Conservation (phyloP, 495 filamentous ascomycete genomes). For the Chaetomidium leptoderma region DNA sequence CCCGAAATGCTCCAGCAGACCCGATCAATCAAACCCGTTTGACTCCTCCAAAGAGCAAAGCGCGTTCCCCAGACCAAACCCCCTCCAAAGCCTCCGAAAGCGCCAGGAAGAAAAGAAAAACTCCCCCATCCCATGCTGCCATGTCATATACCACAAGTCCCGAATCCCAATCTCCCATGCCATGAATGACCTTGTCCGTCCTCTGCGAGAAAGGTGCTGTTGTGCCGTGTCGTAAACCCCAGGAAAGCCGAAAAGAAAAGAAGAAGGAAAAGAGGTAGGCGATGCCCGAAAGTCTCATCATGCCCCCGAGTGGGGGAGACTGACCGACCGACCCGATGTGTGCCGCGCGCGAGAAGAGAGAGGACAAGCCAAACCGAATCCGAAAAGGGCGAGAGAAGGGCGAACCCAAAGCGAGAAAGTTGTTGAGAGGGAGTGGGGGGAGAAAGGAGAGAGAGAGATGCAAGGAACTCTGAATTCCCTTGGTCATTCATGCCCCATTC, state of each 20-base stretch:
- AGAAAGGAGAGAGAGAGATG: no score
- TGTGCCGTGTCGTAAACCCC: neutral
- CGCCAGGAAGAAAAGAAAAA: neutral
- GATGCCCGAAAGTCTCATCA: no score
- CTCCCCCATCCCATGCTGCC: neutral
- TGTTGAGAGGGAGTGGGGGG: no score
- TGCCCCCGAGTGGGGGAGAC: no score
- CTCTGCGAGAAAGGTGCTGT: neutral
- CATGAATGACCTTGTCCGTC: neutral
- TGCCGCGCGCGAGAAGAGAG: neutral
- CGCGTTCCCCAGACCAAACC: neutral
- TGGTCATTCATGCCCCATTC: no score
- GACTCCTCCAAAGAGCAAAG: slow-evolving; percentile 8
- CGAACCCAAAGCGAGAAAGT: no score
- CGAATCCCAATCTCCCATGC: neutral
- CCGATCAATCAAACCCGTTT: neutral
- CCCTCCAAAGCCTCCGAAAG: neutral
- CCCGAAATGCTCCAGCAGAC: neutral
- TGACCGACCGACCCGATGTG: neutral
- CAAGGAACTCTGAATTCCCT: no score
- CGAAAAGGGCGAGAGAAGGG: neutral
- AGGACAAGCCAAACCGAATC: neutral
- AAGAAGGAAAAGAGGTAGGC: no score
- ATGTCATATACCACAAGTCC: neutral
- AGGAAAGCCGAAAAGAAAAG: neutral